Conservation (phyloP, 169 alveolate genomes). For the Cryptosporidium andersoni region DNA sequence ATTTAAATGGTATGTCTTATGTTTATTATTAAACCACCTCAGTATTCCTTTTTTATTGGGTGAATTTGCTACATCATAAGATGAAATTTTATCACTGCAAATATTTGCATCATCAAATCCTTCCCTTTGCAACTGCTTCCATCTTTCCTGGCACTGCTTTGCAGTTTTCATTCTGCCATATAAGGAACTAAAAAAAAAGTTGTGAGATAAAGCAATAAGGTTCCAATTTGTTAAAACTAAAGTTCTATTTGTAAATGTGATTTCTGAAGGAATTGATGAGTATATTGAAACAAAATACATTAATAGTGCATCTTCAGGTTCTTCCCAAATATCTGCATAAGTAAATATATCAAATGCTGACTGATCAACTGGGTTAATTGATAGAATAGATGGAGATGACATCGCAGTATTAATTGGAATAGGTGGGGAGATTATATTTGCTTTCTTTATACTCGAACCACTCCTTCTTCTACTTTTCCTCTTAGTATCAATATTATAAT, state of each 20-base stretch:
- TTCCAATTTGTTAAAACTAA: conserved; percentile 41
- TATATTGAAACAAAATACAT: conserved; percentile 60
- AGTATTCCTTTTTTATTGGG: too few species aligned
- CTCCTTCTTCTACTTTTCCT: conserved; percentile 57
- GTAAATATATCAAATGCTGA: conserved; percentile 40
- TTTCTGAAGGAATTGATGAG: conserved; percentile 10
- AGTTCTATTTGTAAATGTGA: neutral
- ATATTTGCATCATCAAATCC: neutral
- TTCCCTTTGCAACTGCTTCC: conserved; percentile 36
- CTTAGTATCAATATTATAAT: conserved; percentile 32
- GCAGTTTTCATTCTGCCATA: conserved; percentile 69
- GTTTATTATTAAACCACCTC: too few species aligned
- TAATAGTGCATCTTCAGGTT: conserved; percentile 37
- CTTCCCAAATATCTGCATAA: conserved; percentile 66
- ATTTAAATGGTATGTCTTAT: too few species aligned
- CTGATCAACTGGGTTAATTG: conserved; percentile 16
- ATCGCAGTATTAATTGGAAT: neutral
- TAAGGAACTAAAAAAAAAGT: conserved; percentile 35
- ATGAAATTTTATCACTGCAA: neutral
- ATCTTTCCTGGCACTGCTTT: conserved; percentile 63
- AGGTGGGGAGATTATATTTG: conserved; percentile 1
- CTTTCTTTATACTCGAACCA: conserved; percentile 49
- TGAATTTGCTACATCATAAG: too few species aligned
- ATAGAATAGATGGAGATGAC: conserved; percentile 16
- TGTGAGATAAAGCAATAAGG: conserved; percentile 53